Base-by-base conservation (phyloP, 108 stramenopile species). In the Bacterosira constricta region DNA sequence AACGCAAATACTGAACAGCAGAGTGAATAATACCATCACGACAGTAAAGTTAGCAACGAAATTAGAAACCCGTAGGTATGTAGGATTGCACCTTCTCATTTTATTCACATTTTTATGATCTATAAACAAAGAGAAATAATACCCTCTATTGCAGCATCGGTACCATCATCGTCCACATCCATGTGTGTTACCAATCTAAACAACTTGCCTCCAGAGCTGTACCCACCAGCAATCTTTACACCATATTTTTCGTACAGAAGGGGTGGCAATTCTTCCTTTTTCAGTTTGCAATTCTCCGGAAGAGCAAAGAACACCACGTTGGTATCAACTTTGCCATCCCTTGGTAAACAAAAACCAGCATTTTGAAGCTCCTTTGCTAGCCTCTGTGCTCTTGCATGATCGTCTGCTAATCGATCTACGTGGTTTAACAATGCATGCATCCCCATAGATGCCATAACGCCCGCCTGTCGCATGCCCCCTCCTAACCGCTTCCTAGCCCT, bases 381-480 rank as follows among this genome's bases (percentile, higher is more conserved):
- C 23, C 52, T 68, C 65, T 86, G 82, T 13, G 94, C 94, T 29
- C 83, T 58, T 1, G 8, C 59, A 71, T 93, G 94, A 82, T 99
- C 98, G 9, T 94, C 88, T 17, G 65, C 78, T 17, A 99, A 75
- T 49, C 95, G 75, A n/a, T 86, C 85, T 8, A 96, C 80, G 63
- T 90, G 85, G 65, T 96, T 85, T 51, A 88, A 51, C 12, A 98
- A 73, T 2, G 96, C 97, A 68, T 90, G 87, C 69, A 96, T 69
- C 6, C 95, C 96, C 87, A 94, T 90, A 27, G 93, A 85, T 7
- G 97, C 97, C 34, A 98, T 79, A 1, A 97, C 90, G 34, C 97
- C 96, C 1, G 82, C 89, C 54, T 99, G 98, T 27, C 99, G 85
- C 98, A 98, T 98, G 7, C 97, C 98, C 21, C 99, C 99, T 1